Evolutionary conservation across 805 yeast genomes (phyloP).

Genomic region (Pichia nanzhaoensis): DNA sequence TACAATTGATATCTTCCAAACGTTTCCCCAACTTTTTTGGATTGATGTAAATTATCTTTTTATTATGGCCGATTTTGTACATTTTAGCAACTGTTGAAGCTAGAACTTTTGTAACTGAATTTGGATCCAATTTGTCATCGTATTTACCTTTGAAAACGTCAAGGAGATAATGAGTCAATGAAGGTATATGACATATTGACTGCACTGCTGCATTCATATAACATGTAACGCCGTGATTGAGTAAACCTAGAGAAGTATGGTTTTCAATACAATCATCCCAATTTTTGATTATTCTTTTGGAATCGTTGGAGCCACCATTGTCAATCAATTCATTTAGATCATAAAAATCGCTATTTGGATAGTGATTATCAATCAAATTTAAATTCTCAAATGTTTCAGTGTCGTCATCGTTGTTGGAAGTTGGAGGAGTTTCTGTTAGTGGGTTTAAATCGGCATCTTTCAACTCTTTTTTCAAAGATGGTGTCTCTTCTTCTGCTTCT

Average conservation of each 20-base stretch:
- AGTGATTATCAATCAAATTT: conserved; percentile 16
- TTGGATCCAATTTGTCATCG: conserved; percentile 37
- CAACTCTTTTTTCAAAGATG: conserved; percentile 22
- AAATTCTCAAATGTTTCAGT: conserved; percentile 20
- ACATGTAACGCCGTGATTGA: conserved; percentile 93
- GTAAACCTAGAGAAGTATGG: conserved; percentile 63
- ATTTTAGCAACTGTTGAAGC: conserved; percentile 64
- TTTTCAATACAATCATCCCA: conserved; percentile 52
- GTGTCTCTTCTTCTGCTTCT: conserved; percentile 25
- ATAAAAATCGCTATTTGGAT: conserved; percentile 39
- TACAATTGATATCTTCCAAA: conserved; percentile 79
- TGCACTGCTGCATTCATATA: conserved; percentile 95
- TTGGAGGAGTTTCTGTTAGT: conserved; percentile 19
- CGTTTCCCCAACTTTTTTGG: conserved; percentile 69
- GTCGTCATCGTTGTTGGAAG: conserved; percentile 20
- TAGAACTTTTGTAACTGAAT: conserved; percentile 57
- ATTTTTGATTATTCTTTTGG: conserved; percentile 56
- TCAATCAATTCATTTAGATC: conserved; percentile 47
- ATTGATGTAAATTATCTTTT: conserved; percentile 46
- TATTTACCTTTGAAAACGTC: conserved; percentile 56
- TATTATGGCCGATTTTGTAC: conserved; percentile 52
- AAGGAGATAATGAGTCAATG: conserved; percentile 73
- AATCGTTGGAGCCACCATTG: conserved; percentile 60
- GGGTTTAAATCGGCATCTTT: conserved; percentile 28
- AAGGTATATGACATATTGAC: conserved; percentile 84